phyloP scores from a whole-genome alignment of 2,329 filamentous ascomycete species.

The Paradendryphiella salina region DNA sequence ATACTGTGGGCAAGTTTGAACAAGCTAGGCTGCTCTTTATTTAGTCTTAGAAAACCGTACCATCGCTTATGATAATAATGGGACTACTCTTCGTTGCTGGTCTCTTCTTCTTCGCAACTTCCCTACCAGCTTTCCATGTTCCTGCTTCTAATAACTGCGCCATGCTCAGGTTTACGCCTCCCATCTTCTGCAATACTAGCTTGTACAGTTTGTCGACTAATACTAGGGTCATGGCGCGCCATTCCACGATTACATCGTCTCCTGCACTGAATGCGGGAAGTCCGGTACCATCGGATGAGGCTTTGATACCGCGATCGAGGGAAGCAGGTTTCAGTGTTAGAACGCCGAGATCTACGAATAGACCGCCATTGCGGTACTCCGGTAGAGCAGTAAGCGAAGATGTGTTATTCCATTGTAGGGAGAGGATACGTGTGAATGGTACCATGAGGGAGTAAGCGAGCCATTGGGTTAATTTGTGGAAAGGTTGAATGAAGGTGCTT shows the following conservation, averaged over 20 bases:
- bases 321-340: conserved; percentile 71
- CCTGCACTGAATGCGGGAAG: conserved; percentile 70
- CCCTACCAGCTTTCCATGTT: conserved; percentile 73
- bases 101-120: conserved; percentile 29
- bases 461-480: conserved; percentile 91
- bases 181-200: conserved; percentile 69
- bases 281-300: conserved; percentile 60
- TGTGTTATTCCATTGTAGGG: conserved; percentile 75
- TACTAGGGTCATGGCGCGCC: conserved; percentile 72
- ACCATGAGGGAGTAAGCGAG: conserved; percentile 92
- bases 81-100: conserved; percentile 35
- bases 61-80: conserved; percentile 38
- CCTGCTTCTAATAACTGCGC: conserved; percentile 91
- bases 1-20: too few relatives aligned
- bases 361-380: conserved; percentile 88
- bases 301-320: conserved; percentile 67
- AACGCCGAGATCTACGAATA: conserved; percentile 82
- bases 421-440: conserved; percentile 71
- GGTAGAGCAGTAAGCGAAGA: conserved; percentile 86
- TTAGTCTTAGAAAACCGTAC: conserved; percentile 29
- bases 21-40: too few relatives aligned
- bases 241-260: conserved; percentile 77
- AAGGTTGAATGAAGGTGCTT: conserved; percentile 71
- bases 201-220: conserved; percentile 70
- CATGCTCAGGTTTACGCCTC: conserved; percentile 70